Percentiles rank a stretch among this genome's conserved stretches.
Conservation (phyloP, 352 stramenopile genomes). For the Aphanomyces stellatus region DNA sequence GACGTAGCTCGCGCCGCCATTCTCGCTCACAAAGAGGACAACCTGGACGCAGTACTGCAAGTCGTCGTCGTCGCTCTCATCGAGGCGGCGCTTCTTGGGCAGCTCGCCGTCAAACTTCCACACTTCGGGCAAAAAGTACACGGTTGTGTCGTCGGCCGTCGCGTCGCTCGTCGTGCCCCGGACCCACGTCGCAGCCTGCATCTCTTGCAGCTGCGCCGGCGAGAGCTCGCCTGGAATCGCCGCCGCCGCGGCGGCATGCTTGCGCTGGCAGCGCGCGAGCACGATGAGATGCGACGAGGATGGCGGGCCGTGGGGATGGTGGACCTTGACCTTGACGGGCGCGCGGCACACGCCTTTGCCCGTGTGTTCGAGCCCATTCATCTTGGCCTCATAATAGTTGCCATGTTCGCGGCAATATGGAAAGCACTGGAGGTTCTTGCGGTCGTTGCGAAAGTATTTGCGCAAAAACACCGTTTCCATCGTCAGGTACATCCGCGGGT, state of each 20-base stretch:
- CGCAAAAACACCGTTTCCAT: constrained; percentile 78
- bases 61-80: constrained; percentile 30
- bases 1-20: constrained; percentile 44
- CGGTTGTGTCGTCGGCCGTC: constrained; percentile 22
- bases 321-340: constrained; percentile 61
- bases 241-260: constrained; percentile 33
- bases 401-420: constrained; percentile 83
- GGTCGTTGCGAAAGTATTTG: constrained; percentile 89
- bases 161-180: constrained; percentile 49
- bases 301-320: no score
- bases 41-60: constrained; percentile 77
- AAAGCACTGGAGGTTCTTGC: constrained; percentile 90
- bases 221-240: constrained; percentile 25
- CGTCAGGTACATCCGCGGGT: constrained; percentile 54
- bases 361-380: constrained; percentile 73
- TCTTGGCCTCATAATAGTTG: constrained; percentile 84
- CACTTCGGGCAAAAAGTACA: constrained; percentile 70
- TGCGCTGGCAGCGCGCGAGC: constrained; percentile 66
- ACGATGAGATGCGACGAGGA: constrained; percentile 46
- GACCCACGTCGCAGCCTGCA: constrained; percentile 29
- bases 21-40: constrained; percentile 62
- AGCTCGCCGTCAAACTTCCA: constrained; percentile 88
- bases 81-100: constrained; percentile 75
- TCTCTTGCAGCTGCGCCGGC: constrained; percentile 46
- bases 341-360: constrained; percentile 81